A percentile compares a stretch with the other conserved stretches of the same genome.
Evolutionary conservation across 2,329 filamentous ascomycete species (phyloP).

Genomic region (Penicillium sp.): DNA sequence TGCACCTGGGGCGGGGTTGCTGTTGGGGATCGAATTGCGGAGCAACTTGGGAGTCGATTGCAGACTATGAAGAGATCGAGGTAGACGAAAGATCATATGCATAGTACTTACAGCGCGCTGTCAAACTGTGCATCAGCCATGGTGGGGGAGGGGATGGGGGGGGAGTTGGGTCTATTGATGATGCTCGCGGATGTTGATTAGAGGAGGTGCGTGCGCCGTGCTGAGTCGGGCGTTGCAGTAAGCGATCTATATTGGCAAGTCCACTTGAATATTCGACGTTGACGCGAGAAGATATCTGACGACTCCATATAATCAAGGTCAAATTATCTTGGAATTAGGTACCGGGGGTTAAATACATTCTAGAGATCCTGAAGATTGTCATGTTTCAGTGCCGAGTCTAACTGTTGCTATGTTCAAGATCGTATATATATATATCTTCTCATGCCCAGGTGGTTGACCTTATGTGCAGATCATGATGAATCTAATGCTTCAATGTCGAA

Average conservation of each 20-base stretch:
- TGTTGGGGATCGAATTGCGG: neutral
- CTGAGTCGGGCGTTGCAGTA: neutral
- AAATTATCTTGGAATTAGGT: too few species aligned
- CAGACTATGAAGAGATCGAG: neutral
- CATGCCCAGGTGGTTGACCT: too few species aligned
- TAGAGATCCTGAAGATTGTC: too few species aligned
- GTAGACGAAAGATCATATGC: neutral
- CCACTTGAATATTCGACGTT: too few species aligned
- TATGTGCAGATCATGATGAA: too few species aligned
- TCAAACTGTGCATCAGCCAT: constrained; percentile 53
- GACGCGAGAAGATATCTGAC: too few species aligned
- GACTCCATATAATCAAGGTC: too few species aligned
- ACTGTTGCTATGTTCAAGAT: too few species aligned
- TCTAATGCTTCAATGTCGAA: too few species aligned
- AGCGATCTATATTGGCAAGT: neutral
- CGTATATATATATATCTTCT: too few species aligned
- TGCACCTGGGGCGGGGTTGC: constrained; percentile 26
- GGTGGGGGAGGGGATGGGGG: constrained; percentile 22
- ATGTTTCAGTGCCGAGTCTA: too few species aligned
- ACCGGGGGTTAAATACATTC: too few species aligned
- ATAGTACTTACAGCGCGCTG: constrained; percentile 49
- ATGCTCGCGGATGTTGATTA: constrained; percentile 18
- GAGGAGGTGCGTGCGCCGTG: constrained; percentile 21
- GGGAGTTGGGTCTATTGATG: constrained; percentile 13
- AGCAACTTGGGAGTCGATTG: neutral